phyloP scores from a whole-genome alignment of 2,329 filamentous ascomycete species.

The Cercospora janseana region DNA sequence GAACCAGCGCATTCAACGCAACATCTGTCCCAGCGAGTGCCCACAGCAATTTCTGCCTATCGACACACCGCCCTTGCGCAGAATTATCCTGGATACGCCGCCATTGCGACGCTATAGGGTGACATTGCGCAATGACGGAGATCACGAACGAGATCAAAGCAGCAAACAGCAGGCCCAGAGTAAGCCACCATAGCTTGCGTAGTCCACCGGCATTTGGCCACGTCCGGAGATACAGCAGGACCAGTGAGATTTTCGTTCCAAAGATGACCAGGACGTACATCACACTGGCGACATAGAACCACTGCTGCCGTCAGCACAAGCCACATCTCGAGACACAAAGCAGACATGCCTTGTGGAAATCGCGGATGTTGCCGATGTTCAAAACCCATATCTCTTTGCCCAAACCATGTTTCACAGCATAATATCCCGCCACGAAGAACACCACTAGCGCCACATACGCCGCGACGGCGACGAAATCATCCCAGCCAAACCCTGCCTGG shows the following conservation, averaged over 20 bases:
- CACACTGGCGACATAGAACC: conserved; percentile 20
- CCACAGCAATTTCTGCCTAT: conserved; percentile 11
- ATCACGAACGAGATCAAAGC: conserved; percentile 16
- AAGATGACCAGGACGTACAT: conserved; percentile 16
- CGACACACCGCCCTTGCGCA: conserved; percentile 13
- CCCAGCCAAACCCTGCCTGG: conserved; percentile 9
- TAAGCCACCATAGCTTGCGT: conserved; percentile 12
- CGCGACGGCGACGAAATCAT: conserved; percentile 13
- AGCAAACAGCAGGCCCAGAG: conserved; percentile 5
- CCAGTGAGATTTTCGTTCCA: conserved; percentile 20
- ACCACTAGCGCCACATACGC: conserved; percentile 9
- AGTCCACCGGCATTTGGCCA: conserved; percentile 12
- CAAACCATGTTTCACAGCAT: conserved; percentile 14
- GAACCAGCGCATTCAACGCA: conserved; percentile 16
- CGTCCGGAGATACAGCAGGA: conserved; percentile 19
- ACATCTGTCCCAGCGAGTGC: conserved; percentile 9
- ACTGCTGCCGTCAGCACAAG: conserved; percentile 7
- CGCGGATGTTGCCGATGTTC: neutral
- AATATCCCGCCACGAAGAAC: conserved; percentile 15
- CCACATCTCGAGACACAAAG: neutral
- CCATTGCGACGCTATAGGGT: conserved; percentile 13
- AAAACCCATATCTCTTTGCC: conserved; percentile 19
- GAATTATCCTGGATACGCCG: neutral
- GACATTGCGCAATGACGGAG: conserved; percentile 13
- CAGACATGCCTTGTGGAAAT: conserved; percentile 15